Evolutionary conservation across 176 grass and related monocot genomes (phyloP).

Genomic region (Eleusine indica): DNA sequence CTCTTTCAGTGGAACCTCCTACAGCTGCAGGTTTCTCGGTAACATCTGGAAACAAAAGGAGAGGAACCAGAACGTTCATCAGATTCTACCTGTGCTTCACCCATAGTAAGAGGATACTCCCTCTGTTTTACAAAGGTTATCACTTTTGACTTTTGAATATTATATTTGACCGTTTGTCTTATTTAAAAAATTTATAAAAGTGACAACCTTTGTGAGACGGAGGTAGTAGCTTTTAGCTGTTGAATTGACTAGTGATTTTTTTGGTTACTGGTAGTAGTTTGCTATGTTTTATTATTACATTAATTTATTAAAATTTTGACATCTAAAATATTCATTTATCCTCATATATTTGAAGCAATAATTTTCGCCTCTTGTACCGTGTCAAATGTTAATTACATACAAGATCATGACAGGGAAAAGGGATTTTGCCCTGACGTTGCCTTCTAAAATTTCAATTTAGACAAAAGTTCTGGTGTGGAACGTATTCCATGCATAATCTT

Average conservation of each 20-base stretch:
- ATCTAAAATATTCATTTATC: not conserved
- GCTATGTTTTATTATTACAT: not conserved
- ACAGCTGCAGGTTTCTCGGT: slow-evolving; percentile 23
- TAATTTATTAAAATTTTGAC: not conserved
- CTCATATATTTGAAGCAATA: not conserved
- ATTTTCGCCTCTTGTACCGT: not conserved
- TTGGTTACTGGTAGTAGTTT: too few relatives aligned
- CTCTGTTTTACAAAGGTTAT: too few relatives aligned
- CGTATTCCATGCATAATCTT: too few relatives aligned
- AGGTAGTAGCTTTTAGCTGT: not conserved
- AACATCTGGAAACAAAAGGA: slow-evolving; percentile 31
- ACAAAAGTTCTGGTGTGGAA: too few relatives aligned
- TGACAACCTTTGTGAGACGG: too few relatives aligned
- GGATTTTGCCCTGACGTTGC: too few relatives aligned
- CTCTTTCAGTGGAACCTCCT: slow-evolving; percentile 57
- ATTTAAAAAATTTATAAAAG: too few relatives aligned
- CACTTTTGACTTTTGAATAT: too few relatives aligned
- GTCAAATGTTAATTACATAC: not conserved
- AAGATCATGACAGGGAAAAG: not conserved
- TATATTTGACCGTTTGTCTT: too few relatives aligned
- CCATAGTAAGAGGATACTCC: not conserved
- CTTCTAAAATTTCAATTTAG: too few relatives aligned
- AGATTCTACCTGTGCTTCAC: not conserved
- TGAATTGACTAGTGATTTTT: not conserved
- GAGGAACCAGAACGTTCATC: not conserved